Evolutionary conservation across 148 eudicot species (phyloP), one percentile per base, ranked within the genome.

Genomic region (Beta vulgaris): DNA sequence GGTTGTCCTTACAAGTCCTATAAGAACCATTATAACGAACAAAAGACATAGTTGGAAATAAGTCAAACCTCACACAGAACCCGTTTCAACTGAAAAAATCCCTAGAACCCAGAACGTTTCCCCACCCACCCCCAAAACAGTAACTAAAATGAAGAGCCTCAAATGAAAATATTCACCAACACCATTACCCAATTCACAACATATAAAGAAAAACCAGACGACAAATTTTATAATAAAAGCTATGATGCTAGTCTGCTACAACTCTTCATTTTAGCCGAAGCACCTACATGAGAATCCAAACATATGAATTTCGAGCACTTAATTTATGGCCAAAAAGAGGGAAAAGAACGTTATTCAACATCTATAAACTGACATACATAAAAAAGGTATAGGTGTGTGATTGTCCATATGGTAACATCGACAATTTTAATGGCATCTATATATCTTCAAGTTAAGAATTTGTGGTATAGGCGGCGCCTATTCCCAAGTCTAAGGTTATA

Each of bases 1-100:
- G 79, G 76, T 92, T 95, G 79, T 95, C 97, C 84, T 87, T 89
- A 82, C 99, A 95, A 77, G 86, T 88, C 99, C 98, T 95, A 76
- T 72, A 82, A 25, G 49, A 74, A 25, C 18, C 26, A 64, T 68
- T n/a, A 25, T 37, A 46, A 74, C 44, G 73, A 72, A 73, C 54
- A 64, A 64, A 79, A 77, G 14, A 59, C 2, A 79, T 58, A 81
- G 19, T n/a, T n/a, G 39, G 23, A 32, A 44, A 43, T 23, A 15
- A 15, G 40, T 34, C 36, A 59, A 71, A 25, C 62, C 48, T n/a
- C 29, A 36, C n/a, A 61, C 25, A 39, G 23, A 43, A 16, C 64
- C 37, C 14, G 46, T 36, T 36, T 51, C 59, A 29, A 26, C 26
- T 7, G 42, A 58, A 75, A 63, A 79, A 37, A 23, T 15, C 12